These are phyloP conservation scores for Galerina marginata DNA, from an alignment of 768 basidiomycete genomes.

Conservation along the genomic window DNA sequence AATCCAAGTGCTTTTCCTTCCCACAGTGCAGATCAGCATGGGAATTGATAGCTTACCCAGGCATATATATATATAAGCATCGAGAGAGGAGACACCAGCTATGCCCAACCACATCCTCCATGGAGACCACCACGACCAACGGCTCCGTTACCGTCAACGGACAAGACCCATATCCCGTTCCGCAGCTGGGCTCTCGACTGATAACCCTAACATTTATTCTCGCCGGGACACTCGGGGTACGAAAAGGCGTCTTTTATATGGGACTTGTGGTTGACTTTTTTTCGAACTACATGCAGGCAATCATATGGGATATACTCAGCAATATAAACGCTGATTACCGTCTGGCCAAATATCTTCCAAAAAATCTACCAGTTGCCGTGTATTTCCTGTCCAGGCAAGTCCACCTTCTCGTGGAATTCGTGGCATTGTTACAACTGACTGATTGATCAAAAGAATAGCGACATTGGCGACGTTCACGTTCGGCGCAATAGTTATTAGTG, in stretches of 20 bases:
- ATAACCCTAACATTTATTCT: not conserved
- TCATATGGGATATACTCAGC: constrained; percentile 8
- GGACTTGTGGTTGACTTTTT: not conserved
- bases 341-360: not conserved
- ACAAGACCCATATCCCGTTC: too few relatives aligned
- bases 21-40: too few relatives aligned
- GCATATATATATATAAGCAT: too few relatives aligned
- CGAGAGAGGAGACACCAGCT: too few relatives aligned
- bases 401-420: not conserved
- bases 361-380: not conserved
- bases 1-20: too few relatives aligned
- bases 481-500: not conserved
- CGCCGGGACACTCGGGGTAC: not conserved
- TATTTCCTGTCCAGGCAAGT: not conserved
- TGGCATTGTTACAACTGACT: not conserved
- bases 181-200: not conserved
- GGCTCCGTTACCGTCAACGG: too few relatives aligned
- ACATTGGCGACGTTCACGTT: not conserved
- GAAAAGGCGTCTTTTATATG: too few relatives aligned
- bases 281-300: not conserved
- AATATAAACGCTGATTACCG: not conserved
- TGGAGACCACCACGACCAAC: too few relatives aligned
- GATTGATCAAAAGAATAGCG: not conserved
- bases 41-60: too few relatives aligned
- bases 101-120: too few relatives aligned